These are phyloP conservation scores for Begonia fuchsioides DNA, from an alignment of 306 rosid genomes.

Conservation along the genomic window DNA sequence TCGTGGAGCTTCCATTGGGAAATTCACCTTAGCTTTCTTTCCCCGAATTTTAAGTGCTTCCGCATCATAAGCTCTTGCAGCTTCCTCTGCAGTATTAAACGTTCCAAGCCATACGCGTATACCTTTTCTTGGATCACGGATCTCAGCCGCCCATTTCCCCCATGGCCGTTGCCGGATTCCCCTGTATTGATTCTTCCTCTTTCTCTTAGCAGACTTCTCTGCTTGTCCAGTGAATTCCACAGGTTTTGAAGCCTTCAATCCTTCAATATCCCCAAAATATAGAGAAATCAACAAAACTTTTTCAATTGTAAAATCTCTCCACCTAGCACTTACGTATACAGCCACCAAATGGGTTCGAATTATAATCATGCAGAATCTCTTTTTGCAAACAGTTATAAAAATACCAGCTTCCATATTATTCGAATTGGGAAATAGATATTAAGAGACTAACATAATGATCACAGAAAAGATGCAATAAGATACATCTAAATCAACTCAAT, in stretches of 20 bases:
- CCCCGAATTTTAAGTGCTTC: slow-evolving; percentile 96
- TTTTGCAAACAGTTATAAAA: too few species aligned
- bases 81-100: slow-evolving; percentile 96
- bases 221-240: slow-evolving; percentile 40
- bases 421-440: not conserved
- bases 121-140: slow-evolving; percentile 92
- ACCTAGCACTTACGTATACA: too few species aligned
- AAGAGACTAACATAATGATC: not conserved
- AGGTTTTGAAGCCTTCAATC: slow-evolving; percentile 30
- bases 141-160: slow-evolving; percentile 99
- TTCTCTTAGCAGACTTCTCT: slow-evolving; percentile 60
- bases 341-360: too few species aligned
- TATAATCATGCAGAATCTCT: too few species aligned
- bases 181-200: slow-evolving; percentile 81
- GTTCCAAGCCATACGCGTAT: slow-evolving; percentile 99
- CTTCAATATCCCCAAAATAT: slow-evolving; percentile 12
- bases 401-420: not conserved
- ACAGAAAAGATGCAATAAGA: not conserved
- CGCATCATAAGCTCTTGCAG: slow-evolving; percentile 94
- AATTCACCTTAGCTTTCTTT: slow-evolving; percentile 90
- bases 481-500: too few species aligned
- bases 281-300: not conserved
- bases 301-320: too few species aligned
- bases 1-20: slow-evolving; percentile 50
- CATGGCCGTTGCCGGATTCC: slow-evolving; percentile 99